Evolutionary conservation across 1,284 basidiomycete species (phyloP).

Genomic region (Leccinum olivaceoglutinosum): DNA sequence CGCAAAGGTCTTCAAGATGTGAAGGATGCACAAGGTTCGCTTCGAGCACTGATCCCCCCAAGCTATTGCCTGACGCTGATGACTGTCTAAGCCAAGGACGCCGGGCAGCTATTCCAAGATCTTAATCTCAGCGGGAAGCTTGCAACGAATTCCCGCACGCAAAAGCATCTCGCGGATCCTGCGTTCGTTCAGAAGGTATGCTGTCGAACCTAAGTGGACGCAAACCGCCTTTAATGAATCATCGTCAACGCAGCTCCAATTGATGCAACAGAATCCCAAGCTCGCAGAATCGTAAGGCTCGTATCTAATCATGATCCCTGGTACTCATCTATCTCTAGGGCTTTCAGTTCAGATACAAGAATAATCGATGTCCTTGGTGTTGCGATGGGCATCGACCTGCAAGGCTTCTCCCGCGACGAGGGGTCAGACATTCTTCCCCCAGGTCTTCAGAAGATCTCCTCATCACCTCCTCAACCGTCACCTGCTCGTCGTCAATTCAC

Average conservation of each 20-base stretch:
- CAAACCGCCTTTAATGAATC: background rate
- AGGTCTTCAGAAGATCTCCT: slow-evolving; percentile 37
- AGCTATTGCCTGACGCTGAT: slow-evolving; percentile 5
- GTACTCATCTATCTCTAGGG: slow-evolving; percentile 31
- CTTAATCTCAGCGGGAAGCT: slow-evolving; percentile 83
- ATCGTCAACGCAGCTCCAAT: slow-evolving; percentile 39
- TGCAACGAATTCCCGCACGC: slow-evolving; percentile 81
- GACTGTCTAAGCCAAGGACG: slow-evolving; percentile 34
- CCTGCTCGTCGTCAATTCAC: slow-evolving; percentile 39
- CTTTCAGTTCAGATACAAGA: slow-evolving; percentile 70
- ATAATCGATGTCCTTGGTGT: slow-evolving; percentile 94
- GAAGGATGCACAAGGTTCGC: slow-evolving; percentile 67
- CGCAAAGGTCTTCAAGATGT: slow-evolving; percentile 88
- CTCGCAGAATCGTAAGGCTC: slow-evolving; percentile 48
- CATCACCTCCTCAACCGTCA: slow-evolving; percentile 36
- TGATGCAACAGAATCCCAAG: slow-evolving; percentile 59
- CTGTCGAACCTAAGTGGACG: background rate
- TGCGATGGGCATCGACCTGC: slow-evolving; percentile 91
- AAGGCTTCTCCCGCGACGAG: slow-evolving; percentile 81
- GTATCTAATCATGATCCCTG: background rate
- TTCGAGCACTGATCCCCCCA: background rate
- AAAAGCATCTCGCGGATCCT: slow-evolving; percentile 79
- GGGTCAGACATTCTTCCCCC: slow-evolving; percentile 79
- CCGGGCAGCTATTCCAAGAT: slow-evolving; percentile 74
- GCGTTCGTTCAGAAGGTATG: slow-evolving; percentile 67